Evolutionary conservation across 495 filamentous ascomycete genomes (phyloP).

Genomic region (Penicillium argentinense): DNA sequence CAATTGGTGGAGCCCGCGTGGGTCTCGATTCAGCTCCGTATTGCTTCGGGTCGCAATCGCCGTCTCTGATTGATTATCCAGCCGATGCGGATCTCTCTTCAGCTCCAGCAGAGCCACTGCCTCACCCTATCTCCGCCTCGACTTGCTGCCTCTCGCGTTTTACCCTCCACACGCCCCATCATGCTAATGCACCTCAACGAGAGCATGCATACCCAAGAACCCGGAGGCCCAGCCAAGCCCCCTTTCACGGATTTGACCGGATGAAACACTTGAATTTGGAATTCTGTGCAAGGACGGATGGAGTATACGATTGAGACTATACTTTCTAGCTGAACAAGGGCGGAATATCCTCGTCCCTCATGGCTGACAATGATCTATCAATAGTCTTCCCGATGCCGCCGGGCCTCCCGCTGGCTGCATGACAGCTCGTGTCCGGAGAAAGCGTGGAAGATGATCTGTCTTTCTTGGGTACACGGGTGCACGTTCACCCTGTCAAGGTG

Average conservation of each 20-base stretch:
- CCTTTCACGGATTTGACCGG: constrained; percentile 10
- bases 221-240: neutral
- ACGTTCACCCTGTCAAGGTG: constrained; percentile 10
- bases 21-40: constrained; percentile 7
- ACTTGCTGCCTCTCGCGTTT: neutral
- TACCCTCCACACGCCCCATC: constrained; percentile 8
- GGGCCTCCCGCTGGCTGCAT: neutral
- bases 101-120: constrained; percentile 2
- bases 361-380: constrained; percentile 2
- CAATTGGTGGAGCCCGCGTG: constrained; percentile 2
- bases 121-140: neutral
- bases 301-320: neutral
- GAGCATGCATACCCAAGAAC: constrained; percentile 1
- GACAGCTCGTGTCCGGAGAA: constrained; percentile 2
- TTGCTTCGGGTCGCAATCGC: neutral
- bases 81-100: constrained; percentile 6
- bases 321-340: neutral
- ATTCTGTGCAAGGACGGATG: neutral
- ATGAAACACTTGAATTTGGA: neutral
- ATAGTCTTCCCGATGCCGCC: neutral
- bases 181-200: constrained; percentile 18
- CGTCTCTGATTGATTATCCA: constrained; percentile 4
- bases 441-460: constrained; percentile 1
- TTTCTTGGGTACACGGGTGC: constrained; percentile 10
- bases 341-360: too few species aligned